Evolutionary conservation across 2,329 filamentous ascomycete species (phyloP).

Genomic region (Trichoderma sp.): DNA sequence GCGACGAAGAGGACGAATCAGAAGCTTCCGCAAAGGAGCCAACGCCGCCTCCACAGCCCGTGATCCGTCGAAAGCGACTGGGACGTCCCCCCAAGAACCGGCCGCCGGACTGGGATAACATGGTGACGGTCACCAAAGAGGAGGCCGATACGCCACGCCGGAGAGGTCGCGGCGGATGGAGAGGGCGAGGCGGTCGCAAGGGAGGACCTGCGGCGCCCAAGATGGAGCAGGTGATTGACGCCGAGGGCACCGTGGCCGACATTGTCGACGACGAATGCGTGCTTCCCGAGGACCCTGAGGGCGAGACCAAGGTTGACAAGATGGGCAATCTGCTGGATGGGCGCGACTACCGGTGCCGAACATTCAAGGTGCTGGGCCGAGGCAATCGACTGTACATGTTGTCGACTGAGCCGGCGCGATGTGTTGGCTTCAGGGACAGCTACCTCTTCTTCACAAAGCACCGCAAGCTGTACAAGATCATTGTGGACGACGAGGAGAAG

Average conservation of each 20-base stretch:
- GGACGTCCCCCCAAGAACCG: slow-evolving; percentile 83
- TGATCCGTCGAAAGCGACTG: slow-evolving; percentile 72
- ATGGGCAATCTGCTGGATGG: slow-evolving; percentile 76
- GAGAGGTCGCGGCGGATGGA: slow-evolving; percentile 68
- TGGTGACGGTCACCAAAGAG: slow-evolving; percentile 53
- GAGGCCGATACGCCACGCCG: slow-evolving; percentile 59
- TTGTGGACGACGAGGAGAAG: slow-evolving; percentile 97
- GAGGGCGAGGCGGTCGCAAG: slow-evolving; percentile 61
- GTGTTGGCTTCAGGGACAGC: slow-evolving; percentile 94
- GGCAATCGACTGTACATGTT: slow-evolving; percentile 93
- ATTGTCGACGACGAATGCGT: slow-evolving; percentile 90
- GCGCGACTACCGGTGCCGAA: slow-evolving; percentile 90
- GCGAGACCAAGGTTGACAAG: slow-evolving; percentile 92
- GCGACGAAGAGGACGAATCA: slow-evolving; percentile 36
- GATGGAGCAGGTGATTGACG: slow-evolving; percentile 82
- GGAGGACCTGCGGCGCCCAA: slow-evolving; percentile 71
- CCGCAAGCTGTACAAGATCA: slow-evolving; percentile 93
- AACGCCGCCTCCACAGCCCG: slow-evolving; percentile 55
- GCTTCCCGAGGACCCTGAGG: slow-evolving; percentile 80
- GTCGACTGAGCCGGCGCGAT: slow-evolving; percentile 94
- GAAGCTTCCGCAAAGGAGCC: slow-evolving; percentile 49
- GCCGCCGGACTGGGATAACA: slow-evolving; percentile 72
- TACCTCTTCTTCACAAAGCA: slow-evolving; percentile 99
- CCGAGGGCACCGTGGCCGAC: slow-evolving; percentile 87
- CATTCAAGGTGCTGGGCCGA: slow-evolving; percentile 83